These are phyloP conservation scores for Termitomyces sp. DNA, from an alignment of 768 basidiomycete genomes.

Conservation along the genomic window DNA sequence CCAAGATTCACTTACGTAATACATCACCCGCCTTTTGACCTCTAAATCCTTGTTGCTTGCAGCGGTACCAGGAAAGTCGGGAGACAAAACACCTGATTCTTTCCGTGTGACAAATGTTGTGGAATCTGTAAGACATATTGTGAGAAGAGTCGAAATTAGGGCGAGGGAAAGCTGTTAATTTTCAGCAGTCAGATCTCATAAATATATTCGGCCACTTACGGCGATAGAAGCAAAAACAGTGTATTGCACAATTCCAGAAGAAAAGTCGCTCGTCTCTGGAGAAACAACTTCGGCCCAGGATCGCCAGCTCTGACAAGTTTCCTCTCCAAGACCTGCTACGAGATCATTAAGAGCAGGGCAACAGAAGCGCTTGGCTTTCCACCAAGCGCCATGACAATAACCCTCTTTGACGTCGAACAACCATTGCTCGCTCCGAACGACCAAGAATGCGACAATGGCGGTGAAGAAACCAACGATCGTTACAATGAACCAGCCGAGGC, in stretches of 20 bases:
- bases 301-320: conserved; percentile 65
- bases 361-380: conserved; percentile 78
- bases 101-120: conserved; percentile 87
- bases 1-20: conserved; percentile 59
- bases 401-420: conserved; percentile 94
- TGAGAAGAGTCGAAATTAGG: conserved; percentile 69
- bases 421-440: conserved; percentile 83
- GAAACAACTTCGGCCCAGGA: conserved; percentile 67
- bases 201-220: conserved; percentile 46
- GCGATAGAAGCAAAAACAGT: conserved; percentile 71
- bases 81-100: conserved; percentile 71
- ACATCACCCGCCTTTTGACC: conserved; percentile 66
- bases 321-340: conserved; percentile 19
- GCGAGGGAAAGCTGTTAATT: conserved; percentile 66
- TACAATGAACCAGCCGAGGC: conserved; percentile 86
- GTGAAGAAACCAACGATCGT: conserved; percentile 85
- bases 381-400: conserved; percentile 70
- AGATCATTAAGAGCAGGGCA: conserved; percentile 46
- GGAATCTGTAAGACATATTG: conserved; percentile 84
- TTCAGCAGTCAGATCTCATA: not conserved
- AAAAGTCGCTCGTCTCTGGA: conserved; percentile 26
- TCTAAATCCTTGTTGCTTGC: conserved; percentile 10
- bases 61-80: conserved; percentile 39
- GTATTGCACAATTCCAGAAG: conserved; percentile 58
- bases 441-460: conserved; percentile 81